Evolutionary conservation across 192 early-diverging fungal genomes (phyloP).

Genomic region (Umbelopsis ramanniana): DNA sequence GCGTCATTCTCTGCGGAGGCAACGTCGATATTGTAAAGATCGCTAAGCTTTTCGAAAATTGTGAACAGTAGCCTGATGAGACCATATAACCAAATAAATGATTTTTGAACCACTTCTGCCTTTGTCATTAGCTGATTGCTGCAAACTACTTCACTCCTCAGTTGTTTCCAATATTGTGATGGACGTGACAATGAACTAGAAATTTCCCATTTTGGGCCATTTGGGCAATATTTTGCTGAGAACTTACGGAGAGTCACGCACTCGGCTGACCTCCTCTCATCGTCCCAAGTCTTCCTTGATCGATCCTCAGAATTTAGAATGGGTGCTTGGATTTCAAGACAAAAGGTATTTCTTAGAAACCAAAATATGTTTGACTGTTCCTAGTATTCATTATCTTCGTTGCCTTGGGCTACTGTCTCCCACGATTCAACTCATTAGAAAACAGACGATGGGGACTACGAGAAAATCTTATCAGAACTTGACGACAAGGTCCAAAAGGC

Average conservation of each 20-base stretch:
- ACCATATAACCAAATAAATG: too few relatives aligned
- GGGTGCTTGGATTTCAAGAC: conserved; percentile 8
- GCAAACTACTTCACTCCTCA: too few relatives aligned
- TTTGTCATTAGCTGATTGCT: too few relatives aligned
- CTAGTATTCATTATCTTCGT: background rate
- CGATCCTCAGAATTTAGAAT: background rate
- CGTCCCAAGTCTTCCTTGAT: conserved; percentile 2
- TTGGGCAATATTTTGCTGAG: background rate
- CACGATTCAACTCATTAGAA: background rate
- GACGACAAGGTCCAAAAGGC: conserved; percentile 66
- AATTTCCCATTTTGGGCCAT: background rate
- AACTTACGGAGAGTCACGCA: background rate
- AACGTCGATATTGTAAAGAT: conserved; percentile 51
- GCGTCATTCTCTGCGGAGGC: conserved; percentile 56
- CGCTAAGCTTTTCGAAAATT: conserved; percentile 30
- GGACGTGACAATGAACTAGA: conserved; percentile 5
- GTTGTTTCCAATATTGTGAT: background rate
- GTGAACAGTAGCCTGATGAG: background rate
- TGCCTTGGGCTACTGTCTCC: background rate
- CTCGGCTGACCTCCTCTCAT: background rate
- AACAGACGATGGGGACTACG: conserved; percentile 41
- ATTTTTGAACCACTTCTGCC: too few relatives aligned
- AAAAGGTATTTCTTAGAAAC: background rate
- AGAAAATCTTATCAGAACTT: conserved; percentile 61
- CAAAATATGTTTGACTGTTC: background rate